Evolutionary conservation across 2,329 filamentous ascomycete species (phyloP).

Genomic region (Talaromyces albobiverticillius): DNA sequence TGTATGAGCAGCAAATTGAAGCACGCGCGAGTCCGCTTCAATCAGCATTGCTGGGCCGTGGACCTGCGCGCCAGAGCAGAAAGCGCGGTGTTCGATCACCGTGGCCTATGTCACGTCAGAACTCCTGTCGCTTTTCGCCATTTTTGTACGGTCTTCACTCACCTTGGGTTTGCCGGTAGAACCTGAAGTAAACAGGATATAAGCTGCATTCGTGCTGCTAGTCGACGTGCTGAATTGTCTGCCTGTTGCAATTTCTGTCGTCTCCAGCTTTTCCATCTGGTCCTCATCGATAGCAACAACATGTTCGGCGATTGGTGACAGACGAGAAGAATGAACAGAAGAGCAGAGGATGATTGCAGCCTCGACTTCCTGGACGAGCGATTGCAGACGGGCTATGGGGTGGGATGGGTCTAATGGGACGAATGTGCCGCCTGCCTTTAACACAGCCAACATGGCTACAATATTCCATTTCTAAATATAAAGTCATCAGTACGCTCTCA

Average conservation of each 20-base stretch:
- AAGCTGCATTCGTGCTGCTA: conserved; percentile 46
- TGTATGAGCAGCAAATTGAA: conserved; percentile 56
- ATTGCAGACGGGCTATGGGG: conserved; percentile 9
- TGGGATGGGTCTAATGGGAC: conserved; percentile 15
- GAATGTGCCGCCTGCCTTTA: conserved; percentile 20
- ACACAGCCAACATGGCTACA: conserved; percentile 18
- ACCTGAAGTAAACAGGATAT: conserved; percentile 60
- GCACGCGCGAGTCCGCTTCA: conserved; percentile 55
- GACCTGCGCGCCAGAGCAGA: conserved; percentile 54
- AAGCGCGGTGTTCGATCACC: conserved; percentile 60
- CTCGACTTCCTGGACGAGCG: conserved; percentile 4
- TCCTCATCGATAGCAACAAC: conserved; percentile 15
- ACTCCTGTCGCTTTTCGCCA: too few species aligned
- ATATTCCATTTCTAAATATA: conserved; percentile 16
- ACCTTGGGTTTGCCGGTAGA: conserved; percentile 53
- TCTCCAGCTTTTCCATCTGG: not conserved
- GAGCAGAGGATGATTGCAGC: conserved; percentile 7
- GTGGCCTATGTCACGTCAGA: conserved; percentile 55
- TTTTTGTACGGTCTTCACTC: too few species aligned
- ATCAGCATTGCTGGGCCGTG: conserved; percentile 52
- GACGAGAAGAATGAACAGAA: not conserved
- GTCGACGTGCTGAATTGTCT: not conserved
- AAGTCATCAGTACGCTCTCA: not conserved
- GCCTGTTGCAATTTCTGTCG: not conserved
- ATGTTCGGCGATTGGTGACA: conserved; percentile 1